Conservation (phyloP, 345 rosid genomes). For the Melaleuca quinquenervia region DNA sequence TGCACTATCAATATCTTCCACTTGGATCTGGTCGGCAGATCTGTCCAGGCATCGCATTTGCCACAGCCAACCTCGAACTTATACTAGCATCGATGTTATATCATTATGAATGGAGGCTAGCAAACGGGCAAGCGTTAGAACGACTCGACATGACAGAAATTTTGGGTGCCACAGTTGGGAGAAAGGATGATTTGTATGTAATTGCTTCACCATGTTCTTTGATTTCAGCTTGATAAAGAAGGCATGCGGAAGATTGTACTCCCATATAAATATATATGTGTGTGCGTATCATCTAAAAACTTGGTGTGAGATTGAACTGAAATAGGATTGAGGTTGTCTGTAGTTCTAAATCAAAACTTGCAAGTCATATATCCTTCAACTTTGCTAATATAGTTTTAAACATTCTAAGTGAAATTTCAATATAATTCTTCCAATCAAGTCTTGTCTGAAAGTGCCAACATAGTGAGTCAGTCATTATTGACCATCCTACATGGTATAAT, state of each 20-base stretch:
- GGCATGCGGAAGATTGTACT: not conserved
- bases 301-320: not conserved
- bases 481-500: too few relatives aligned
- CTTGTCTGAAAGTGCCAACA: too few relatives aligned
- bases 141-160: not conserved
- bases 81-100: not conserved
- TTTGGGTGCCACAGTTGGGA: not conserved
- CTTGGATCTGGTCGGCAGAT: conserved; percentile 10
- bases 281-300: not conserved
- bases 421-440: too few relatives aligned
- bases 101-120: conserved; percentile 2
- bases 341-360: not conserved
- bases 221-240: not conserved
- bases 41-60: conserved; percentile 4
- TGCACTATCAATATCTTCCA: not conserved
- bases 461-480: too few relatives aligned
- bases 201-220: not conserved
- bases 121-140: not conserved
- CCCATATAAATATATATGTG: not conserved
- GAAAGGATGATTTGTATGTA: not conserved
- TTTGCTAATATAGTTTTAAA: too few relatives aligned
- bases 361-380: not conserved
- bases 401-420: too few relatives aligned
- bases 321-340: not conserved
- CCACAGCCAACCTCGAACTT: not conserved